A percentile compares a stretch with the other conserved stretches of the same genome.
Conservation (phyloP, 768 basidiomycete species). For the Russula sp. region DNA sequence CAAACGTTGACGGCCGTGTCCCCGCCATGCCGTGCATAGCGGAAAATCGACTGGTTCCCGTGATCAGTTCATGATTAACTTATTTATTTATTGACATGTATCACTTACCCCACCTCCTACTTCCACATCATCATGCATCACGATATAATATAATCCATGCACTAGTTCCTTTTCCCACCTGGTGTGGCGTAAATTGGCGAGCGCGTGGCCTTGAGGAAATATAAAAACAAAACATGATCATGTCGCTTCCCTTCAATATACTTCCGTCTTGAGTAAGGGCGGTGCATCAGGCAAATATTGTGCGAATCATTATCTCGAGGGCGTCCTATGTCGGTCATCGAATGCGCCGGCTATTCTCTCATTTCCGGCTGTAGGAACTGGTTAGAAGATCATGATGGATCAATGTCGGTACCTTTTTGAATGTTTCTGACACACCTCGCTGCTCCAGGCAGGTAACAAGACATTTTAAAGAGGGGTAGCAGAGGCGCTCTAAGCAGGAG, state of each 20-base stretch:
- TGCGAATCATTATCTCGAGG: constrained; percentile 2
- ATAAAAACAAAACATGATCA: neutral
- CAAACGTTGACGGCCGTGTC: constrained; percentile 19
- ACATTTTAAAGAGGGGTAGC: constrained; percentile 15
- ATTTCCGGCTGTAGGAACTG: constrained; percentile 17
- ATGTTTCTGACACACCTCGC: constrained; percentile 9
- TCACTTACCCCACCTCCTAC: constrained; percentile 16
- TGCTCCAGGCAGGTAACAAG: constrained; percentile 11
- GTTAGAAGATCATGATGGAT: neutral
- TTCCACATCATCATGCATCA: neutral
- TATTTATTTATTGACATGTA: constrained; percentile 21
- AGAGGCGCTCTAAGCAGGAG: neutral
- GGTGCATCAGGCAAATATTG: constrained; percentile 2
- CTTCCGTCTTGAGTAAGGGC: constrained; percentile 2
- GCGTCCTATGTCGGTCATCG: constrained; percentile 9
- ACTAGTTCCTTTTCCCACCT: neutral
- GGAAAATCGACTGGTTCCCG: constrained; percentile 28
- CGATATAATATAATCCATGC: constrained; percentile 7
- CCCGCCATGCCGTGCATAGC: constrained; percentile 28
- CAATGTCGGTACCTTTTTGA: constrained; percentile 15
- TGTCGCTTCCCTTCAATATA: constrained; percentile 5
- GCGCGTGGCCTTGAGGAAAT: constrained; percentile 8
- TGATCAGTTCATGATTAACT: constrained; percentile 27
- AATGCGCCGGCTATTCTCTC: constrained; percentile 23
- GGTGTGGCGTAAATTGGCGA: constrained; percentile 10